Conservation (phyloP, 164 flowering plant species). For the Piper betle region DNA sequence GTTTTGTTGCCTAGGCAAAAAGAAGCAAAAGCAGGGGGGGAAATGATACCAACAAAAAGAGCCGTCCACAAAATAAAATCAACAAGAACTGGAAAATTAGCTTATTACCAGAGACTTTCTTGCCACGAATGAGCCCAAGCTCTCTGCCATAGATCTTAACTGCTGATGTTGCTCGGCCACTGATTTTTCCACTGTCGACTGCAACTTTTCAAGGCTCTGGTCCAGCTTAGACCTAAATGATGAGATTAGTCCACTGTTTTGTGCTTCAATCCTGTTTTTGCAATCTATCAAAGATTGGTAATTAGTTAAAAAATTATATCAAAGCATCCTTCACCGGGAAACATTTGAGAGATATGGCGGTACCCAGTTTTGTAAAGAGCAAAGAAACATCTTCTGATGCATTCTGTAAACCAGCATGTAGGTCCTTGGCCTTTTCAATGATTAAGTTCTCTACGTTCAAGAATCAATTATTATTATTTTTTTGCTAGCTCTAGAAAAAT, state of each 20-base stretch:
- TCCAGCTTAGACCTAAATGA: constrained; percentile 68
- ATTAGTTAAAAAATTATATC: not conserved
- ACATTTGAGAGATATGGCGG: not conserved
- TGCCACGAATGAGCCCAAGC: constrained; percentile 44
- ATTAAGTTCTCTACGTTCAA: constrained; percentile 44
- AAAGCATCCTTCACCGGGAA: not conserved
- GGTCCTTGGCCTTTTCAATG: constrained; percentile 54
- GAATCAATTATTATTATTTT: too few relatives aligned
- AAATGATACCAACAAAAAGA: too few relatives aligned
- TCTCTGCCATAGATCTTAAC: constrained; percentile 58
- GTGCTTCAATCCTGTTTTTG: constrained; percentile 50
- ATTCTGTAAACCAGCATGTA: constrained; percentile 38
- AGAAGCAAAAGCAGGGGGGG: too few relatives aligned
- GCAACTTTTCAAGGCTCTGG: constrained; percentile 47
- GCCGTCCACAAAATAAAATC: too few relatives aligned
- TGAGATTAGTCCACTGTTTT: constrained; percentile 46
- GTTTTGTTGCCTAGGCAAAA: constrained; percentile 30
- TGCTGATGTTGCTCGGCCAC: constrained; percentile 73
- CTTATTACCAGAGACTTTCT: constrained; percentile 55
- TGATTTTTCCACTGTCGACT: constrained; percentile 43
- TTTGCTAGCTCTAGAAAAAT: too few relatives aligned
- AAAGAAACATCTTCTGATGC: constrained; percentile 61
- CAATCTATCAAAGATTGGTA: constrained; percentile 29
- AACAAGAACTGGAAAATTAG: too few relatives aligned
- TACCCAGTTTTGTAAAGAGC: constrained; percentile 51